A percentile compares a stretch with the other conserved stretches of the same genome.
Evolutionary conservation across 1,284 basidiomycete genomes (phyloP).

Genomic region (Cystobasidium sp.): DNA sequence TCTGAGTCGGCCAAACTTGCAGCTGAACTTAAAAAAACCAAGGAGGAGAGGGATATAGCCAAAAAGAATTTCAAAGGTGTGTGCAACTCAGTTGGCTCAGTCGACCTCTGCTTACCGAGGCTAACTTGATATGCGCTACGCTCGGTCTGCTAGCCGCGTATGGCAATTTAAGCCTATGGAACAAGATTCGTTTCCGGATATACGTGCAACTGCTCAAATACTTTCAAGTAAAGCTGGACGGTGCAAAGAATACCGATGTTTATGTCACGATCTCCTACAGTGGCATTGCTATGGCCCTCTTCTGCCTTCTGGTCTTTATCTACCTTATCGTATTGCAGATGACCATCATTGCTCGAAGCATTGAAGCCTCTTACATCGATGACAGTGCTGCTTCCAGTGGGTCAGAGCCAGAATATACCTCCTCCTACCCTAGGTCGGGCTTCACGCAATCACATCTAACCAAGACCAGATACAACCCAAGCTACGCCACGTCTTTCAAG

Average conservation of each 20-base stretch:
- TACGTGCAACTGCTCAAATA: neutral
- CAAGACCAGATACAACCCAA: neutral
- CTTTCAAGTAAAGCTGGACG: neutral
- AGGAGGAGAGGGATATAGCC: too few relatives aligned
- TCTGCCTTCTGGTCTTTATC: constrained; percentile 27
- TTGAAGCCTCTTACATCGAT: constrained; percentile 14
- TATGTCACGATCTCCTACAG: constrained; percentile 2
- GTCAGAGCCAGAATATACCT: neutral
- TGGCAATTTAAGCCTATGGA: neutral
- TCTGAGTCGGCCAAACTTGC: too few relatives aligned
- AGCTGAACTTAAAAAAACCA: too few relatives aligned
- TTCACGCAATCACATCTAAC: neutral
- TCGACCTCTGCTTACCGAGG: too few relatives aligned
- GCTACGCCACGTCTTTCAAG: neutral
- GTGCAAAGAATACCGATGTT: neutral
- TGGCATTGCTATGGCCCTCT: constrained; percentile 12
- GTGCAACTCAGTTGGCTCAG: too few relatives aligned
- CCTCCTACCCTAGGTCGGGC: neutral
- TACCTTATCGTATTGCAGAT: constrained; percentile 29
- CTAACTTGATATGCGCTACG: too few relatives aligned
- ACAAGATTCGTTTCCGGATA: constrained; percentile 7
- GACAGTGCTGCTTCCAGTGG: neutral
- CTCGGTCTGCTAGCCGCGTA: neutral
- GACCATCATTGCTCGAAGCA: constrained; percentile 18
- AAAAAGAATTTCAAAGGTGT: too few relatives aligned